Evolutionary conservation across 176 grass and related monocot genomes (phyloP).

Genomic region (Cymbopogon citratus): DNA sequence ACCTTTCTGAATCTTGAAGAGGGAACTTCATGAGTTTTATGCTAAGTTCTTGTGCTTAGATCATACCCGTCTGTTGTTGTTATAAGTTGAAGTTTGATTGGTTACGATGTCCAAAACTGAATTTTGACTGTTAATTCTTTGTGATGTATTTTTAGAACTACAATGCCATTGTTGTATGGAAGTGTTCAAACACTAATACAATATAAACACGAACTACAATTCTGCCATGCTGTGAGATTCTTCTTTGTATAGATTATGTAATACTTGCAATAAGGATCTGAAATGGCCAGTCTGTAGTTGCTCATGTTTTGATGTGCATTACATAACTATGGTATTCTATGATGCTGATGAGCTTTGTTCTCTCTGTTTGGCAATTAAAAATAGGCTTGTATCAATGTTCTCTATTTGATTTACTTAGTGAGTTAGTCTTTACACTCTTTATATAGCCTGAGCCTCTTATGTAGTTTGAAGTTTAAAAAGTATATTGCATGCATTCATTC

Average conservation of each 20-base stretch:
- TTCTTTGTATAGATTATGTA: neutral
- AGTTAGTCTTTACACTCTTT: no score
- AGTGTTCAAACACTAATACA: neutral
- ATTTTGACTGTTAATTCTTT: neutral
- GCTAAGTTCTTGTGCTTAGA: neutral
- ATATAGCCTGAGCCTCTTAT: neutral
- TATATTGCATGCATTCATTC: neutral
- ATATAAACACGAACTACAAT: neutral
- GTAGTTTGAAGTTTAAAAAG: neutral
- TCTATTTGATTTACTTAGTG: neutral
- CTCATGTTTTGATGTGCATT: neutral
- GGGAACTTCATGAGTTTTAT: neutral
- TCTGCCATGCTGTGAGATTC: neutral
- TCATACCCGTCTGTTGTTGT: neutral
- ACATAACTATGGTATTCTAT: conserved; percentile 1
- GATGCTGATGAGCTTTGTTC: neutral
- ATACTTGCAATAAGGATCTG: neutral
- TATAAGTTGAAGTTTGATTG: neutral
- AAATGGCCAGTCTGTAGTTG: neutral
- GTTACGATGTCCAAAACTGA: neutral
- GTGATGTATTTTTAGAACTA: neutral
- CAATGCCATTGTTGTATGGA: neutral
- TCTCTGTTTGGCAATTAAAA: neutral
- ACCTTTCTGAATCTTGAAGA: neutral
- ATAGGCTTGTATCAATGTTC: neutral